Conservation (phyloP, 2,329 filamentous ascomycete genomes). For the Zalaria sp. region DNA sequence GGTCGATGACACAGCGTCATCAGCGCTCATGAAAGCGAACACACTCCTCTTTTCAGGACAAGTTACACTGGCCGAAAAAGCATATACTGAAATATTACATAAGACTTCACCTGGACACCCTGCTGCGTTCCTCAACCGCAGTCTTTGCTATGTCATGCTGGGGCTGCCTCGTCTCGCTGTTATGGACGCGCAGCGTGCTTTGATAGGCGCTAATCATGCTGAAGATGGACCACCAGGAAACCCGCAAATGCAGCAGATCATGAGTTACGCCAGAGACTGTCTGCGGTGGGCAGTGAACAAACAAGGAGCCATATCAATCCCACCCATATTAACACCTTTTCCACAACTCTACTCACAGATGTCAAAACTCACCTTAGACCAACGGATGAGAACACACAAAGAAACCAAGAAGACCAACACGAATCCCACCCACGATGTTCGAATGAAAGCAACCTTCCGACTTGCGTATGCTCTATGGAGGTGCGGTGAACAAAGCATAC, state of each 20-base stretch:
- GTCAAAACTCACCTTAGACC: neutral
- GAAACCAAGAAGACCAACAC: neutral
- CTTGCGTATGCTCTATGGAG: conserved; percentile 10
- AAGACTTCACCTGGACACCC: conserved; percentile 6
- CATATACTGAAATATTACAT: neutral
- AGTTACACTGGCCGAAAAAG: neutral
- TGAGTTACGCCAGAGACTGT: neutral
- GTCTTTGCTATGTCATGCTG: conserved; percentile 10
- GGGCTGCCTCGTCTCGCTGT: conserved; percentile 11
- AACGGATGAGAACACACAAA: neutral
- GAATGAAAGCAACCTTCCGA: conserved; percentile 10
- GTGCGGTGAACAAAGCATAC: conserved; percentile 12
- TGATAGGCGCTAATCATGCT: conserved; percentile 3
- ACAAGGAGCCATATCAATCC: neutral
- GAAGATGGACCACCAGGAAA: neutral
- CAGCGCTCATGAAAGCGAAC: too few relatives aligned
- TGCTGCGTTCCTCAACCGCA: conserved; percentile 13
- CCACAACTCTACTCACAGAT: neutral
- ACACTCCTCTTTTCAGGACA: too few relatives aligned
- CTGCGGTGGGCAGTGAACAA: neutral
- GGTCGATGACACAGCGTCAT: too few relatives aligned
- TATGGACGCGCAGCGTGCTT: conserved; percentile 12
- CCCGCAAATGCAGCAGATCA: neutral
- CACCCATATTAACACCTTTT: neutral
- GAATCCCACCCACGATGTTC: conserved; percentile 3